These are phyloP conservation scores for Pseudogymnoascus sp. DNA, from an alignment of 2,329 filamentous ascomycete species.

Conservation along the genomic window DNA sequence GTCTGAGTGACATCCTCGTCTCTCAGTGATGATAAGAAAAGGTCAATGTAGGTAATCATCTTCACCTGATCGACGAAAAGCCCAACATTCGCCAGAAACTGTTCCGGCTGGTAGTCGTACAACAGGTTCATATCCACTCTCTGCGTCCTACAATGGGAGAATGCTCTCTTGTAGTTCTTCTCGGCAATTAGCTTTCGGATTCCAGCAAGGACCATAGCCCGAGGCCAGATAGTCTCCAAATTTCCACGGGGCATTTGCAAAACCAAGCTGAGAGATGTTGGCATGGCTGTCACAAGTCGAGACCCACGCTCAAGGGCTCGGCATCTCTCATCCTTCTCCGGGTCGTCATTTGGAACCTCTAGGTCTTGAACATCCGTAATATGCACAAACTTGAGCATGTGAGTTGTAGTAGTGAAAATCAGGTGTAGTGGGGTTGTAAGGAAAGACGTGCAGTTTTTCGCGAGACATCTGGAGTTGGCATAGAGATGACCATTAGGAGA, in stretches of 20 bases:
- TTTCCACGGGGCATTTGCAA: conserved; percentile 96
- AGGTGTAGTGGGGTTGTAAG: conserved; percentile 72
- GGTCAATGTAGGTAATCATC: conserved; percentile 73
- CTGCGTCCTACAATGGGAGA: conserved; percentile 81
- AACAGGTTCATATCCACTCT: conserved; percentile 97
- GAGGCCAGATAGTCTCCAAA: conserved; percentile 86
- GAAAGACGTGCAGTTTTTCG: conserved; percentile 90
- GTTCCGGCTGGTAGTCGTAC: conserved; percentile 81
- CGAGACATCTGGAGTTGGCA: conserved; percentile 63
- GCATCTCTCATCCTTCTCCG: conserved; percentile 85
- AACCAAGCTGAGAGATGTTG: conserved; percentile 75
- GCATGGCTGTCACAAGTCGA: conserved; percentile 79
- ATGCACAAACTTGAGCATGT: conserved; percentile 91
- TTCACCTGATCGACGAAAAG: conserved; percentile 79
- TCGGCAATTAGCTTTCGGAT: conserved; percentile 74
- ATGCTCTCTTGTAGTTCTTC: conserved; percentile 76
- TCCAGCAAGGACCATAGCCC: conserved; percentile 84
- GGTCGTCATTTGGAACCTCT: conserved; percentile 77
- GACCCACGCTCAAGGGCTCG: conserved; percentile 86
- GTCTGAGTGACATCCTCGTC: conserved; percentile 90
- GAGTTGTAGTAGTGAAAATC: conserved; percentile 85
- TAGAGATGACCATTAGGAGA: conserved; percentile 71
- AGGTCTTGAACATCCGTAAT: conserved; percentile 61
- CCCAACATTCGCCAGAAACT: conserved; percentile 69
- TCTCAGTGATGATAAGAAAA: conserved; percentile 80